These are phyloP conservation scores for Ustilago tritici DNA, from an alignment of 1,284 basidiomycete species.

Conservation along the genomic window DNA sequence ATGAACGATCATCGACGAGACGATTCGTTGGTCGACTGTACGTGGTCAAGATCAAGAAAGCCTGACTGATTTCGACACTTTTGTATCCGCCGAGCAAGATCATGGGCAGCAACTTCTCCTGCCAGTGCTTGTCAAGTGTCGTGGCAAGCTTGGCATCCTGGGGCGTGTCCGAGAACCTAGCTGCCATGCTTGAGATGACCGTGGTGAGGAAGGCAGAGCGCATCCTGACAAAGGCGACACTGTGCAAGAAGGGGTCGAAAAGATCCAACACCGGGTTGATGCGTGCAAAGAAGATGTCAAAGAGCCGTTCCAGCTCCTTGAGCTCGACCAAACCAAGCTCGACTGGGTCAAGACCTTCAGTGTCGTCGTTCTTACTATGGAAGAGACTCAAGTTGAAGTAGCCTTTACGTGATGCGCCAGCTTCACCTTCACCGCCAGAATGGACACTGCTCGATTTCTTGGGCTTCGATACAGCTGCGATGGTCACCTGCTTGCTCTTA, in stretches of 20 bases:
- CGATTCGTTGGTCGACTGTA: constrained; percentile 59
- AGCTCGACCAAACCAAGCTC: constrained; percentile 51
- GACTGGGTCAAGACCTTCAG: constrained; percentile 53
- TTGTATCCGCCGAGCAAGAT: constrained; percentile 61
- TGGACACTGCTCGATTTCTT: constrained; percentile 37
- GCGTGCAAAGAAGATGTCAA: constrained; percentile 62
- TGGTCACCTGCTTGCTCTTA: constrained; percentile 51
- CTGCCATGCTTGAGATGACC: constrained; percentile 57
- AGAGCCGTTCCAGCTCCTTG: constrained; percentile 57
- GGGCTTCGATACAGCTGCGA: constrained; percentile 20
- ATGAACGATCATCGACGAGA: constrained; percentile 61
- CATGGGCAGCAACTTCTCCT: constrained; percentile 57
- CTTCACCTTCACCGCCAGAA: constrained; percentile 48
- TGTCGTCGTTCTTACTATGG: constrained; percentile 60
- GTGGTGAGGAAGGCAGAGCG: constrained; percentile 60
- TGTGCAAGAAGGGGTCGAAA: constrained; percentile 62
- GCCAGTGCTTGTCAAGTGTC: constrained; percentile 55
- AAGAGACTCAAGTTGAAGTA: constrained; percentile 62
- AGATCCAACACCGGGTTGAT: constrained; percentile 62
- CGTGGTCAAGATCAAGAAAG: constrained; percentile 58
- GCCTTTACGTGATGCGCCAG: constrained; percentile 57
- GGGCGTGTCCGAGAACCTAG: constrained; percentile 52
- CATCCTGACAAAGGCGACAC: constrained; percentile 56
- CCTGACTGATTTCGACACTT: constrained; percentile 62
- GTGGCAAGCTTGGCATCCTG: constrained; percentile 57